These are phyloP conservation scores for Flaveria linearis DNA, from an alignment of 129 eudicot species.

Conservation along the genomic window DNA sequence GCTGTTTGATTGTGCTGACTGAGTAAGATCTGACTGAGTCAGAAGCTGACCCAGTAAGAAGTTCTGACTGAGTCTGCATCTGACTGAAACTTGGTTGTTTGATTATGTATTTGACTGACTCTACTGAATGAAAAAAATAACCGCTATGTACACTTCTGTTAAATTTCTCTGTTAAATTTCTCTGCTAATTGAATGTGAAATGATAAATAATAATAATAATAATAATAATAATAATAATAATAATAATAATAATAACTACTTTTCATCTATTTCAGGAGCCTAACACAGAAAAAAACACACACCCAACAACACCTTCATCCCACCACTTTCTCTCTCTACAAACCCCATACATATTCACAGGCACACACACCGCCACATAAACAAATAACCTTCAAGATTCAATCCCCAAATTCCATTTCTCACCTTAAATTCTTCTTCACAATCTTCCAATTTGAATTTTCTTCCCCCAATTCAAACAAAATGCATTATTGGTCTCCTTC, in stretches of 20 bases:
- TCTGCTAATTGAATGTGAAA: too few relatives aligned
- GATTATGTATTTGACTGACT: too few relatives aligned
- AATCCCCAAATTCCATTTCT: not conserved
- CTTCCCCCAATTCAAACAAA: not conserved
- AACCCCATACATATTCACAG: constrained; percentile 18
- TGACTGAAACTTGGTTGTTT: too few relatives aligned
- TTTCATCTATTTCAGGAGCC: constrained; percentile 46
- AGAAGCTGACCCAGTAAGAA: too few relatives aligned
- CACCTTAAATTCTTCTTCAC: not conserved
- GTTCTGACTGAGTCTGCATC: too few relatives aligned
- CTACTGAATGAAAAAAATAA: too few relatives aligned
- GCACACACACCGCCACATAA: constrained; percentile 6
- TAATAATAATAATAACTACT: not conserved
- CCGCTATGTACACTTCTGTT: too few relatives aligned
- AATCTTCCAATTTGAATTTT: not conserved
- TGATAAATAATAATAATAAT: too few relatives aligned
- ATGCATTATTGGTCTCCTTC: constrained; percentile 73
- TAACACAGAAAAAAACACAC: constrained; percentile 14
- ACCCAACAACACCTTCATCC: constrained; percentile 9
- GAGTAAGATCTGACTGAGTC: too few relatives aligned
- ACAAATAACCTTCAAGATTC: not conserved
- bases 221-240: too few relatives aligned
- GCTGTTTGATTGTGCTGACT: too few relatives aligned
- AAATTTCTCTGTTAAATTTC: too few relatives aligned
- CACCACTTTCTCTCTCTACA: constrained; percentile 21